A percentile compares a stretch with the other conserved stretches of the same genome.
Evolutionary conservation across 768 basidiomycete genomes (phyloP).

Genomic region (Amanita polypyramis): DNA sequence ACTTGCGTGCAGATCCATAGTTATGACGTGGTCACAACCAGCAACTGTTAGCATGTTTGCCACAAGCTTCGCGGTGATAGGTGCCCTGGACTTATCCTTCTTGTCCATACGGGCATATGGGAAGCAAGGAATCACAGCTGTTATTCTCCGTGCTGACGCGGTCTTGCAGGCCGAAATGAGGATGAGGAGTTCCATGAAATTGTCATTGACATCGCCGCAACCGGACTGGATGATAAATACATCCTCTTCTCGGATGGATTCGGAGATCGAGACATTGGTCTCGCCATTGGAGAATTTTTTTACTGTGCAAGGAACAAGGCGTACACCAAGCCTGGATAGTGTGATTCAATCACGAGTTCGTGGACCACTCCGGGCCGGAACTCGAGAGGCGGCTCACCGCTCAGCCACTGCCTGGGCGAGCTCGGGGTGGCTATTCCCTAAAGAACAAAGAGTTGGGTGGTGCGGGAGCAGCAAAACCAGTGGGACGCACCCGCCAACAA

Average conservation of each 20-base stretch:
- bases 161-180: conserved; percentile 98
- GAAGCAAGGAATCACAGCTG: conserved; percentile 96
- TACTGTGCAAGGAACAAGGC: conserved; percentile 76
- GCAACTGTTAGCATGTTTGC: conserved; percentile 97
- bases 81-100: conserved; percentile 92
- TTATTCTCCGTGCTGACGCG: conserved; percentile 89
- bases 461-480: not conserved
- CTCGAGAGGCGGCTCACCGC: conserved; percentile 71
- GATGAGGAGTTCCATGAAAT: conserved; percentile 97
- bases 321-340: conserved; percentile 70
- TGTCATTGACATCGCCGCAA: conserved; percentile 85
- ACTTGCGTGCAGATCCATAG: conserved; percentile 97
- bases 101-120: conserved; percentile 97
- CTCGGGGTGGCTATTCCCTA: conserved; percentile 97
- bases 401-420: conserved; percentile 93
- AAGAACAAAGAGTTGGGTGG: conserved; percentile 11
- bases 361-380: conserved; percentile 29
- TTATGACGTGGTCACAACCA: conserved; percentile 97
- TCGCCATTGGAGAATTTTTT: conserved; percentile 93
- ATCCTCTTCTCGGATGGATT: conserved; percentile 95
- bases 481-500: conserved; percentile 53
- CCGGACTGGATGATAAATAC: conserved; percentile 97
- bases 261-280: conserved; percentile 88
- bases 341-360: conserved; percentile 40
- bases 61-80: conserved; percentile 96